Percentiles rank a stretch among this genome's conserved stretches.
These are phyloP conservation scores for Fraxinus sp. DNA, from an alignment of 305 asterid genomes.

Conservation along the genomic window DNA sequence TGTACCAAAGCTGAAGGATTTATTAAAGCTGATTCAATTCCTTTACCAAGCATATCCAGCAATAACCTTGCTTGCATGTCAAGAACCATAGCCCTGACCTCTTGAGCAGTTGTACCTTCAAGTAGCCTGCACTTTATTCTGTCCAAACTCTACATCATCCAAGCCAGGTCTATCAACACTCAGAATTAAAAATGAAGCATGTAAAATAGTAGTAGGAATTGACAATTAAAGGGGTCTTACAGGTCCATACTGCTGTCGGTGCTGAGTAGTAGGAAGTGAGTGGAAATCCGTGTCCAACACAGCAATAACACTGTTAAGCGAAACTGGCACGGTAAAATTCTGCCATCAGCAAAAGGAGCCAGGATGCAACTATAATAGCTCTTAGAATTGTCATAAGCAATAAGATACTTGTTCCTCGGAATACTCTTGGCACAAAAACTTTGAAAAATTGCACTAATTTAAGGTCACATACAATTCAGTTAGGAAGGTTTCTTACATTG, in stretches of 20 bases:
- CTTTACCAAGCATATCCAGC: conserved; percentile 99
- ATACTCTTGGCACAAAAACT: not conserved
- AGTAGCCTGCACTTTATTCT: conserved; percentile 95
- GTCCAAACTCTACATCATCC: conserved; percentile 80
- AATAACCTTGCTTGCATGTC: conserved; percentile 98
- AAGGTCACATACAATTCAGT: not conserved
- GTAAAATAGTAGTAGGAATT: conserved; percentile 16
- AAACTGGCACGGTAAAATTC: conserved; percentile 51
- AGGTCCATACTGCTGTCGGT: conserved; percentile 97
- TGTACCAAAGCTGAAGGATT: conserved; percentile 89
- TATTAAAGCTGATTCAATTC: conserved; percentile 89
- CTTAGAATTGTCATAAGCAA: not conserved
- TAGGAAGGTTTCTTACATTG: conserved; percentile 12
- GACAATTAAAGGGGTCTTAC: conserved; percentile 52
- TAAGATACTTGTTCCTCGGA: not conserved
- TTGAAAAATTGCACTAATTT: not conserved
- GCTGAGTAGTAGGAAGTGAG: conserved; percentile 94
- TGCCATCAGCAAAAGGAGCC: conserved; percentile 31
- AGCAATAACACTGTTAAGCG: conserved; percentile 91
- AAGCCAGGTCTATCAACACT: conserved; percentile 15
- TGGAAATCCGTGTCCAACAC: conserved; percentile 96
- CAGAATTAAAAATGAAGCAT: conserved; percentile 7
- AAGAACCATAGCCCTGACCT: conserved; percentile 99
- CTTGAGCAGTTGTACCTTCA: conserved; percentile 97
- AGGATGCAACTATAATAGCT: conserved; percentile 7